Base-by-base conservation (phyloP, 73 alveolate genomes). In the Stentor coeruleus region DNA sequence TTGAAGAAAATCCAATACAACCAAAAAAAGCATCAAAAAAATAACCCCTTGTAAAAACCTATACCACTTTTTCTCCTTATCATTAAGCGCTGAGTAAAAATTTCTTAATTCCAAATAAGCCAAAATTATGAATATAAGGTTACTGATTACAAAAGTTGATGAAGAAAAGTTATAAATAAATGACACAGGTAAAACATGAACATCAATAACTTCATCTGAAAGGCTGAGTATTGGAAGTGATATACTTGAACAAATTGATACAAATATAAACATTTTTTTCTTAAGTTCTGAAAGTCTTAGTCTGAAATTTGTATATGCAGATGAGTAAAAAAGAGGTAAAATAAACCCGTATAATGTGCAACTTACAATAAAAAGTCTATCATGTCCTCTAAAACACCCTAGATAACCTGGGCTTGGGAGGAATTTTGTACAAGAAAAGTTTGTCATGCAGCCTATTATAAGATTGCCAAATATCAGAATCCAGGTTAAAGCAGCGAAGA, bases 351-450 rank as follows among this genome's bases (percentile, higher is more conserved):
- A 26, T 11, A 66, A 66, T 0, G 79, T 66, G 39, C 79, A 66
- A 20, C 40, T 11, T 20, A 33, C 79, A 26, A 66, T 66, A 31
- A 66, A 66, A 31, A 66, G 20, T 31, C 79, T 20, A 31, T 66
- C 79, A 66, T 66, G 79, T 26, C 79, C 79, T 66, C 79, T 20
- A 2, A 66, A 66, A 31, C 79, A 66, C 49, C 79, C 79, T 11
- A 66, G n/a, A 33, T 66, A 66, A 20, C 40, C 37, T 31, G 37
- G 79, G 1, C 40, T 66, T 28, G 79, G 79, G 1, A 66, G 14
- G 37, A 66, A 66, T 11, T 20, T 66, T 26, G 79, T 28, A 40
- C 79, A 66, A 0, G 79, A 26, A 66, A 66, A 66, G 33, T 66
- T 66, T 0, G 79, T 66, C 36, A 66, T 28, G 79, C 79, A 66